phyloP scores from a whole-genome alignment of 1,284 basidiomycete genomes.

The Cutaneotrichosporon cutaneum region DNA sequence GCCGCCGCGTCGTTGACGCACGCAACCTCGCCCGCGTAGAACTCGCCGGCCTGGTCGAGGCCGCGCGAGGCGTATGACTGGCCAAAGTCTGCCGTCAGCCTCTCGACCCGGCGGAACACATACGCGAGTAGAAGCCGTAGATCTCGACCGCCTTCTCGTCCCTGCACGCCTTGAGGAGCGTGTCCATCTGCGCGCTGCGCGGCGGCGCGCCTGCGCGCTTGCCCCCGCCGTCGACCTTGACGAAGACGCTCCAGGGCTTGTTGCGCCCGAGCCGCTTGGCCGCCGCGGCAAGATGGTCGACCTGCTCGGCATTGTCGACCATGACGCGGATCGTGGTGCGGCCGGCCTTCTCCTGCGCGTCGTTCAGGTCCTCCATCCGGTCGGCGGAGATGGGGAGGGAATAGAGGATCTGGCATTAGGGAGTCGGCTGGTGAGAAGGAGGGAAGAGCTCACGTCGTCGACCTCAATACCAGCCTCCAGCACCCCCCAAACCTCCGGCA shows the following conservation, averaged over 20 bases:
- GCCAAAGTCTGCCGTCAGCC: slow-evolving; percentile 38
- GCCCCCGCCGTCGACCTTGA: slow-evolving; percentile 76
- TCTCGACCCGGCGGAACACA: neutral
- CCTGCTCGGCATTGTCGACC: slow-evolving; percentile 72
- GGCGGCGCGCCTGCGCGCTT: slow-evolving; percentile 78
- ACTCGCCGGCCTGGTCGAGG: slow-evolving; percentile 62
- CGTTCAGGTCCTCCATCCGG: slow-evolving; percentile 69
- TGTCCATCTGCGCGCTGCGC: slow-evolving; percentile 59
- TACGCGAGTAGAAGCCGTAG: slow-evolving; percentile 79
- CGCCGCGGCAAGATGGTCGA: slow-evolving; percentile 63
- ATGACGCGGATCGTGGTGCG: slow-evolving; percentile 64
- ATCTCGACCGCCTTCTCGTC: slow-evolving; percentile 56
- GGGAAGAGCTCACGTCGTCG: slow-evolving; percentile 62
- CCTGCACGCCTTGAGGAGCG: slow-evolving; percentile 60
- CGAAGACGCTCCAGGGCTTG: slow-evolving; percentile 67
- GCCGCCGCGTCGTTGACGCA: slow-evolving; percentile 67
- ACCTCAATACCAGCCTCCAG: slow-evolving; percentile 59
- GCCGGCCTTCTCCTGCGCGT: slow-evolving; percentile 61
- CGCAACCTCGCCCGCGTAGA: slow-evolving; percentile 69
- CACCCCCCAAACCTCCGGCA: slow-evolving; percentile 44
- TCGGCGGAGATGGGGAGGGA: slow-evolving; percentile 68
- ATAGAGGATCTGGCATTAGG: slow-evolving; percentile 71
- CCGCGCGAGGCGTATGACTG: slow-evolving; percentile 72
- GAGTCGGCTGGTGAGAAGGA: neutral
- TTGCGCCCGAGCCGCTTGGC: slow-evolving; percentile 40